Conservation (phyloP, 2,329 filamentous ascomycete genomes). For the Penicillium vulpinum region DNA sequence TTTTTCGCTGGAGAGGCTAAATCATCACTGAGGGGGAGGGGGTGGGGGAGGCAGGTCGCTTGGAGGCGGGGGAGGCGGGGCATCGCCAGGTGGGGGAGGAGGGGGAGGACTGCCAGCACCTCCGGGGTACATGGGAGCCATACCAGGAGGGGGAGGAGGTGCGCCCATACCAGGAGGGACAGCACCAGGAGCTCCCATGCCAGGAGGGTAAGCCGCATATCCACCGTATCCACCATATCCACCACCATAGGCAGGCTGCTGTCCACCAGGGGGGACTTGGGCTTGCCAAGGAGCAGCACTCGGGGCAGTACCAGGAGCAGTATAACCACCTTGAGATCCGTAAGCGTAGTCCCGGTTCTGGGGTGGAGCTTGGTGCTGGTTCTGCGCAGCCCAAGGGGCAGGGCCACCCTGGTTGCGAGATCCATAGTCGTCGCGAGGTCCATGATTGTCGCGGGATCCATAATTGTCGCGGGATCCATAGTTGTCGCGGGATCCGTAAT, state of each 20-base stretch:
- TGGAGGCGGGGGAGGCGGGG: constrained; percentile 48
- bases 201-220: constrained; percentile 45
- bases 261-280: constrained; percentile 48
- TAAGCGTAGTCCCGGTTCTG: constrained; percentile 48
- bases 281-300: constrained; percentile 63
- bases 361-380: constrained; percentile 47
- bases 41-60: constrained; percentile 64
- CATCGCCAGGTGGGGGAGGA: constrained; percentile 43
- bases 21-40: constrained; percentile 46
- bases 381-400: constrained; percentile 37
- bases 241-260: constrained; percentile 55
- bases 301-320: constrained; percentile 47
- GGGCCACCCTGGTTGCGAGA: constrained; percentile 39
- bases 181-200: constrained; percentile 56
- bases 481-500: constrained; percentile 49
- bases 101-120: constrained; percentile 41
- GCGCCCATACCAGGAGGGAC: constrained; percentile 46
- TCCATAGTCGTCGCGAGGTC: constrained; percentile 44
- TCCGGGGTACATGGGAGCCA: constrained; percentile 42
- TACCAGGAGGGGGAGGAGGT: constrained; percentile 50
- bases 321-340: constrained; percentile 39
- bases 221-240: constrained; percentile 58
- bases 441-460: constrained; percentile 17
- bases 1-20: background rate
- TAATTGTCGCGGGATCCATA: constrained; percentile 46